Percentiles rank a stretch among this genome's conserved stretches.
These are phyloP conservation scores for Zea mays DNA, from an alignment of 176 grass and related monocot genomes.

Conservation along the genomic window DNA sequence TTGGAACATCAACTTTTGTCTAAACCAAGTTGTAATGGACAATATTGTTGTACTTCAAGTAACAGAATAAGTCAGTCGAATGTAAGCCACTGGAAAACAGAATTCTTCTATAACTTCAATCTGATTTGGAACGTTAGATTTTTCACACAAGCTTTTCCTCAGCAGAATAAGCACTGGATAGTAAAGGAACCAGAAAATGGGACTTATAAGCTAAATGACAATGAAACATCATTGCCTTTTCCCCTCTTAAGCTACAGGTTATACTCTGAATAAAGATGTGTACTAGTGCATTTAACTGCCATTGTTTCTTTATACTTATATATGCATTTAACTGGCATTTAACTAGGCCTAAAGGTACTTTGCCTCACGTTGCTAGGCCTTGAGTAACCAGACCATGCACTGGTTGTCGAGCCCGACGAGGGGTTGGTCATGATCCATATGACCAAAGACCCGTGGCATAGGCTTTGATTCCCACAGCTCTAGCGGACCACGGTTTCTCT, in stretches of 20 bases:
- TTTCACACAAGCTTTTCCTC: background rate
- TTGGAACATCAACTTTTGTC: background rate
- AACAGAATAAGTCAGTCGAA: background rate
- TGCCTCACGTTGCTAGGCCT: no score
- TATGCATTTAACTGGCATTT: background rate
- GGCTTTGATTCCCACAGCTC: no score
- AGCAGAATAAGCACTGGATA: background rate
- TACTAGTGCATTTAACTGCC: no score
- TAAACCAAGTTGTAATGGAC: background rate
- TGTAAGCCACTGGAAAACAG: background rate
- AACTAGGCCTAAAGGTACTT: no score
- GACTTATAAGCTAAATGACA: conserved; percentile 9
- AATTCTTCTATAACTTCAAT: conserved; percentile 7
- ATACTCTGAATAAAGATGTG: background rate
- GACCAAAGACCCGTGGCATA: no score
- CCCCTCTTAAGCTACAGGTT: conserved; percentile 13
- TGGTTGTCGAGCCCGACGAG: no score
- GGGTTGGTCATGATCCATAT: no score
- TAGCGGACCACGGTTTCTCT: no score
- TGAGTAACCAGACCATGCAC: no score
- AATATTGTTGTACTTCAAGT: background rate
- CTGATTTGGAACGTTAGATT: background rate
- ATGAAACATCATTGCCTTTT: background rate
- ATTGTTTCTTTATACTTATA: no score
- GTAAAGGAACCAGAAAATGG: background rate